A percentile compares a stretch with the other conserved stretches of the same genome.
Evolutionary conservation across 495 filamentous ascomycete species (phyloP).

Genomic region (Trichocladium antarcticum): DNA sequence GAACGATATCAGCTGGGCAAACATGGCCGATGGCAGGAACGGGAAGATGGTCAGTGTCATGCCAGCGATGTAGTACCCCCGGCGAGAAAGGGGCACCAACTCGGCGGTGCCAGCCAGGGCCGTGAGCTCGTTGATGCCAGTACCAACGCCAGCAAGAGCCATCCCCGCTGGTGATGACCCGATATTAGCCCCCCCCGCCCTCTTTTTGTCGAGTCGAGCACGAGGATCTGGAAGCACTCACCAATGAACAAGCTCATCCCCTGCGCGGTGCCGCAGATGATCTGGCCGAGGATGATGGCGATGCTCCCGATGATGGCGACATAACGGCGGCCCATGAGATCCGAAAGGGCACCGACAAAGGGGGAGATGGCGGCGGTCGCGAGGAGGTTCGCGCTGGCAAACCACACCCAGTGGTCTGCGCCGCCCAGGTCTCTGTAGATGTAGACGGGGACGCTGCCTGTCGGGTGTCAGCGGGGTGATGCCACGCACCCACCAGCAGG

Average conservation of each 20-base stretch:
- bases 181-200: no score
- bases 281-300: constrained; percentile 55
- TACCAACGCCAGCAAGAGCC: constrained; percentile 3
- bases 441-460: constrained; percentile 21
- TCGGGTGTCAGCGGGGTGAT: not conserved
- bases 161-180: constrained; percentile 16
- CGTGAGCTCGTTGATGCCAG: constrained; percentile 23
- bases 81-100: constrained; percentile 54
- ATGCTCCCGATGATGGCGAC: constrained; percentile 51
- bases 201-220: no score
- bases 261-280: constrained; percentile 51
- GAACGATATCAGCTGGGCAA: constrained; percentile 55
- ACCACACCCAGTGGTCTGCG: constrained; percentile 59
- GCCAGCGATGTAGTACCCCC: constrained; percentile 56
- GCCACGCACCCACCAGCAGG: no score
- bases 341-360: constrained; percentile 61
- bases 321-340: constrained; percentile 56
- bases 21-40: constrained; percentile 57
- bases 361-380: constrained; percentile 57
- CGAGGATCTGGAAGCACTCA: constrained; percentile 31
- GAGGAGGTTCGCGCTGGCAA: constrained; percentile 57
- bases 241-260: constrained; percentile 61
- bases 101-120: constrained; percentile 47
- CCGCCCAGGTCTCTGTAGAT: constrained; percentile 59
- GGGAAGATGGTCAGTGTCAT: constrained; percentile 59